Percentiles rank a stretch among this genome's conserved stretches.
phyloP scores from a whole-genome alignment of 768 basidiomycete genomes.

The Rhizopogon roseolus region DNA sequence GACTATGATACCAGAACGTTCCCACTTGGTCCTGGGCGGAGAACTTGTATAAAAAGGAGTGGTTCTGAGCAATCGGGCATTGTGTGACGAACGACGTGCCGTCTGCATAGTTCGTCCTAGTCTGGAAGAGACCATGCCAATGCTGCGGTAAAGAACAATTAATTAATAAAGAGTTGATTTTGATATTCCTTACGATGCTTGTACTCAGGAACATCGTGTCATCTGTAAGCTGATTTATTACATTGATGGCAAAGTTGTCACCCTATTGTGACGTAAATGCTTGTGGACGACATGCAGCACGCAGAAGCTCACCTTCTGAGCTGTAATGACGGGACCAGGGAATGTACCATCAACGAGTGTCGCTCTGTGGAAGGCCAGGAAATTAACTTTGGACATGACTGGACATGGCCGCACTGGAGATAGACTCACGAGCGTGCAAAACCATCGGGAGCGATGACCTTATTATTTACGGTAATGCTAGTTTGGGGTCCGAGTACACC shows the following conservation, averaged over 20 bases:
- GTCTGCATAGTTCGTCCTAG: slow-evolving; percentile 38
- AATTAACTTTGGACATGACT: not conserved
- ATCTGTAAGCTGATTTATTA: slow-evolving; percentile 40
- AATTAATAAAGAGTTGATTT: not conserved
- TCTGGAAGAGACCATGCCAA: slow-evolving; percentile 51
- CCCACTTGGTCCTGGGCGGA: slow-evolving; percentile 18
- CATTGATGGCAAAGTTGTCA: slow-evolving; percentile 36
- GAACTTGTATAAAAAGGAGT: slow-evolving; percentile 19
- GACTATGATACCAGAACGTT: slow-evolving; percentile 32
- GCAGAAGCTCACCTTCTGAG: slow-evolving; percentile 25
- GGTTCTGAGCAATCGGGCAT: slow-evolving; percentile 21
- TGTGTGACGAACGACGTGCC: slow-evolving; percentile 34
- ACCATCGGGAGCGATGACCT: slow-evolving; percentile 42
- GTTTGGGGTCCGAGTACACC: slow-evolving; percentile 13
- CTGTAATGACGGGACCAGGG: slow-evolving; percentile 41
- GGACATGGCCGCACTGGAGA: not conserved
- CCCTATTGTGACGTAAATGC: slow-evolving; percentile 23
- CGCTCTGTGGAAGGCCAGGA: slow-evolving; percentile 20
- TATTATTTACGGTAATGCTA: slow-evolving; percentile 33
- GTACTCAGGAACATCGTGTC: slow-evolving; percentile 44
- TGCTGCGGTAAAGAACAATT: slow-evolving; percentile 29
- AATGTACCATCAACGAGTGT: slow-evolving; percentile 38
- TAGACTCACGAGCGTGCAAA: slow-evolving; percentile 32
- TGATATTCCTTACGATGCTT: slow-evolving; percentile 36
- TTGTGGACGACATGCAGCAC: not conserved